Conservation (phyloP, 108 stramenopile genomes). For the Nitzschia sp. region DNA sequence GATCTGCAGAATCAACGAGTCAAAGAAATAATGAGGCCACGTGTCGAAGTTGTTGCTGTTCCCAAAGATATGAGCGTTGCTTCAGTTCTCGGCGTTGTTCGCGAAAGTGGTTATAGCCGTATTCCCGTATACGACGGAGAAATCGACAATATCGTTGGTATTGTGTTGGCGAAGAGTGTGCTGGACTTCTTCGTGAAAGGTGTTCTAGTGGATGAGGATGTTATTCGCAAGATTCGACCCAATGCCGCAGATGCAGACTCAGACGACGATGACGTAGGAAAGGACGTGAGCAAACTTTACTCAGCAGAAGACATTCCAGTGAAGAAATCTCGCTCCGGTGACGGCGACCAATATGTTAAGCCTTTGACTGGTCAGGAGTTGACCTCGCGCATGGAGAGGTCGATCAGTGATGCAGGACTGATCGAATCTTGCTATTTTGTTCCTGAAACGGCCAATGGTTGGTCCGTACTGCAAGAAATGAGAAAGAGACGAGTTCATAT, state of each 20-base stretch:
- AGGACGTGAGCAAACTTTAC: conserved; percentile 4
- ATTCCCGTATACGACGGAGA: conserved; percentile 97
- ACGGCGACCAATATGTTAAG: conserved; percentile 62
- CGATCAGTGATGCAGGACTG: conserved; percentile 79
- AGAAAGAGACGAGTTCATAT: conserved; percentile 91
- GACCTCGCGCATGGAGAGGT: conserved; percentile 77
- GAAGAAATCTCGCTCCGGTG: neutral
- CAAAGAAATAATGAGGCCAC: conserved; percentile 93
- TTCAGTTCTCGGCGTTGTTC: conserved; percentile 79
- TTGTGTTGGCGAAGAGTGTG: conserved; percentile 92
- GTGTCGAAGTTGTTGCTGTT: conserved; percentile 93
- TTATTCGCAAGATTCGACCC: conserved; percentile 33
- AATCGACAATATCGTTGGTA: conserved; percentile 97
- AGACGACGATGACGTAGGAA: neutral
- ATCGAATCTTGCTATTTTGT: conserved; percentile 97
- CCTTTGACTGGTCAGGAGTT: conserved; percentile 77
- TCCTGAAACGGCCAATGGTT: conserved; percentile 94
- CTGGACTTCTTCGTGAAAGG: conserved; percentile 93
- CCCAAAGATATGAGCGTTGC: conserved; percentile 81
- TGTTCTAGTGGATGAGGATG: conserved; percentile 76
- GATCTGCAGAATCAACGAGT: conserved; percentile 91
- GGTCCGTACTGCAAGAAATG: conserved; percentile 98
- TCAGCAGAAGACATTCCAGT: conserved; percentile 14
- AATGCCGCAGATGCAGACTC: conserved; percentile 7
- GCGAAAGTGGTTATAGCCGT: conserved; percentile 88